Evolutionary conservation across 1,284 basidiomycete genomes (phyloP), one percentile per base, ranked within the genome.

Genomic region (Leccinum griseonigrum): DNA sequence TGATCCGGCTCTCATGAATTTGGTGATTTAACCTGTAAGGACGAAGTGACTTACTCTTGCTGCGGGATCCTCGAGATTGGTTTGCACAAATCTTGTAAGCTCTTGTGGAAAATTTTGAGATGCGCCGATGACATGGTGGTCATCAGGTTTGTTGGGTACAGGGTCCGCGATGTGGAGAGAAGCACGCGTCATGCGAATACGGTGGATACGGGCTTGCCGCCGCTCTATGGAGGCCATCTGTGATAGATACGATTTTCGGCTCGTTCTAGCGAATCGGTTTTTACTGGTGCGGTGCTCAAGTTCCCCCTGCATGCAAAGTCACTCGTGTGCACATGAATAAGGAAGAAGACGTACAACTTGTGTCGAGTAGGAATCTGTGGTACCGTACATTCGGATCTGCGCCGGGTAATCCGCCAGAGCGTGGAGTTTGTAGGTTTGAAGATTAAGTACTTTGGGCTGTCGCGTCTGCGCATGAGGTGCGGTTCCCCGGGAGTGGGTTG

Each of bases 81-180:
- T 11, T 32, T 50, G 46, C 10, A 66, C n/a, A 60, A 67, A 72
- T 3, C 53, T 22, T 2, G 54, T 54, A 4, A 76, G 36, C n/a
- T 66, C 57, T 13, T 64, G 29, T 1, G 40, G 55, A 31, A 60
- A 58, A 51, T 63, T 66, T 36, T 63, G 60, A n/a, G 59, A 61
- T 5, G 40, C 56, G 1, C 63, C 66, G 2, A 73, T 67, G 34
- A 58, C 52, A 43, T 70, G 59, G 34, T 67, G 67, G 9, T 57
- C 51, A 2, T 66, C 46, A 2, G 48, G 36, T 13, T 10, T 4
- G 22, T 59, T 28, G 1, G 46, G 34, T 28, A 40, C n/a, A 5
- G 26, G n/a, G 13, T 58, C 57, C 0, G 22, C 2, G 0, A 29
- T 1, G 2, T 10, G 3, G 16, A 57, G 53, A 5, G 32, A 3